Evolutionary conservation across 306 rosid species (phyloP), one percentile per base, ranked within the genome.

Genomic region (Gynostemma pentaphyllum): DNA sequence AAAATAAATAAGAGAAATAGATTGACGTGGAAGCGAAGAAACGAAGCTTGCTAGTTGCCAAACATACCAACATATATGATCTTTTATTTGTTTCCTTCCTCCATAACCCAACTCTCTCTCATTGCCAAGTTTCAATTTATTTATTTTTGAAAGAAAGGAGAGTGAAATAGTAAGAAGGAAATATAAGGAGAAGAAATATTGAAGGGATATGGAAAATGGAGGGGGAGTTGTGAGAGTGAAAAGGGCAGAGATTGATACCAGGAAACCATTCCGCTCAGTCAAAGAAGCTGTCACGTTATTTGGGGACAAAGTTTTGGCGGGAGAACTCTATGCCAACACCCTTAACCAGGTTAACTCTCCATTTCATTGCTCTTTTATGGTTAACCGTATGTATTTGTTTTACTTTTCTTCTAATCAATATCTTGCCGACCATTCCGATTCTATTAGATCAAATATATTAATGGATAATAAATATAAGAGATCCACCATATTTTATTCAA

Each of bases 1-100:
- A 22, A 27, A 39, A 36, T 34, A 60, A 11, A 62, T 62, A 72
- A 83, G 87, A 77, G 87, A 85, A 80, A 78, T 91, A 87, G 55
- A 83, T 87, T 88, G 96, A 84, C 89, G 95, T 92, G 96, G 84
- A 92, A 84, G 95, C 95, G 76, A 92, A 88, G 98, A 83, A 92
- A 92, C 76, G 96, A 92, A 92, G 90, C 66, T 60, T 60, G 36
- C 19, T 27, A 27, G 34, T 52, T 27, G 22, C 22, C 5, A 51
- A 3, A n/a, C 2, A 15, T 19, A 47, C 69, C 57, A 36, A 52
- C 15, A 13, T 59, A n/a, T 39, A 12, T 54, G 2, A 0, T 53
- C 16, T 30, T 9, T 32, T 7, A 2, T 18, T 0, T 34, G 27
- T 56, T 21, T 5, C 5, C 23, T 18, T 57, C 45, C 6, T 37